A percentile compares a stretch with the other conserved stretches of the same genome.
These are phyloP conservation scores for Termitomyces sp. DNA, from an alignment of 768 basidiomycete species.

Conservation along the genomic window DNA sequence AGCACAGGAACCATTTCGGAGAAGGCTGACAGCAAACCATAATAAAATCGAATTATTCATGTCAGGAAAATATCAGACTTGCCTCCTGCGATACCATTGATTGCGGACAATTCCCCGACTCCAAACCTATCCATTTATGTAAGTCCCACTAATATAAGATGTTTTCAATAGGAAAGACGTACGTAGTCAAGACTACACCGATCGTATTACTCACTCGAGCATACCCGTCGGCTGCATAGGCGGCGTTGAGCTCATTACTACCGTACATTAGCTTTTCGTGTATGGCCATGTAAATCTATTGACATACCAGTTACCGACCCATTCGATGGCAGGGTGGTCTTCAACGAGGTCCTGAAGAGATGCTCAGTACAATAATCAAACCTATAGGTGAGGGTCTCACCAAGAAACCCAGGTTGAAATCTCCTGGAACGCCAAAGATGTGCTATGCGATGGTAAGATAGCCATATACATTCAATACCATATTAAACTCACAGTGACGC, in stretches of 20 bases:
- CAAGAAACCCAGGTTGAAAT: constrained; percentile 74
- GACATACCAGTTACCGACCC: constrained; percentile 80
- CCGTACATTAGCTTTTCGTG: neutral
- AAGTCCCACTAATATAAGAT: neutral
- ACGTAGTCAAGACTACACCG: constrained; percentile 79
- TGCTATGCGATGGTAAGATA: constrained; percentile 35
- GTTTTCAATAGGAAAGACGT: constrained; percentile 10
- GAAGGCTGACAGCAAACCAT: constrained; percentile 41
- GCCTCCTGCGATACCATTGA: constrained; percentile 81
- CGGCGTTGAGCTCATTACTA: constrained; percentile 82
- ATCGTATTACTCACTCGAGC: constrained; percentile 79
- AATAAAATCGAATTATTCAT: neutral
- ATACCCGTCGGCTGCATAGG: constrained; percentile 95
- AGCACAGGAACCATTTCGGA: constrained; percentile 90
- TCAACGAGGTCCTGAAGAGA: constrained; percentile 69
- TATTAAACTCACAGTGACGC: constrained; percentile 42
- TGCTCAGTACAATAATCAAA: neutral
- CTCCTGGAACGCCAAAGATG: constrained; percentile 83
- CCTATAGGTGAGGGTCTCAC: constrained; percentile 22
- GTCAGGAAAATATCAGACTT: constrained; percentile 9
- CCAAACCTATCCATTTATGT: constrained; percentile 57
- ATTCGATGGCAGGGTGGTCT: constrained; percentile 70
- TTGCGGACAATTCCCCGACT: constrained; percentile 87
- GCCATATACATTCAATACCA: neutral
- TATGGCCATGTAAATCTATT: neutral